phyloP scores from a whole-genome alignment of 2,329 filamentous ascomycete genomes.

The Claviceps cyperi region DNA sequence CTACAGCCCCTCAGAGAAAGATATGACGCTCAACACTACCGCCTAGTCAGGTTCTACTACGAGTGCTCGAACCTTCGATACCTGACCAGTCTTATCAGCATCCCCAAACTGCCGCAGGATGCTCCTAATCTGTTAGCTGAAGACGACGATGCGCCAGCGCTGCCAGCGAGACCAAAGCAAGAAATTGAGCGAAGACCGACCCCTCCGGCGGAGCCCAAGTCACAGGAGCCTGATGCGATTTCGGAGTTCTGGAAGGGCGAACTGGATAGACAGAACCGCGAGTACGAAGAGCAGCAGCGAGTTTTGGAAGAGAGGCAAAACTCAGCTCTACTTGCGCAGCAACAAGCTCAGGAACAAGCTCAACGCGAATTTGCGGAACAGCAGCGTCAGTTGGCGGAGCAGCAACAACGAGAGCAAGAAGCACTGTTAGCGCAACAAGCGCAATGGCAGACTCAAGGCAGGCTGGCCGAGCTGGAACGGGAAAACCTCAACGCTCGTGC shows the following conservation, averaged over 20 bases:
- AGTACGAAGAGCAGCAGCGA: conserved; percentile 88
- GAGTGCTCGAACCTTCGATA: conserved; percentile 97
- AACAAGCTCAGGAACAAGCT: conserved; percentile 69
- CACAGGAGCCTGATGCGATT: conserved; percentile 83
- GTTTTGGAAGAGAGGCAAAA: conserved; percentile 79
- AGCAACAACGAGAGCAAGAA: conserved; percentile 82
- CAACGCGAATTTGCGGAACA: conserved; percentile 96
- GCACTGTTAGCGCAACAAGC: conserved; percentile 78
- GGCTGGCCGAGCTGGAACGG: conserved; percentile 86
- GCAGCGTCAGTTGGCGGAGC: conserved; percentile 72
- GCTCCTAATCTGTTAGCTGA: conserved; percentile 79
- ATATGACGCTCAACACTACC: conserved; percentile 93
- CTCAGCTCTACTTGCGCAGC: conserved; percentile 64
- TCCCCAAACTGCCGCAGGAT: conserved; percentile 89
- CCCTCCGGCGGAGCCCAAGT: conserved; percentile 51
- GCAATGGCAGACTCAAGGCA: conserved; percentile 85
- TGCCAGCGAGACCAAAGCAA: conserved; percentile 68
- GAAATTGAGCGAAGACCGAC: conserved; percentile 55
- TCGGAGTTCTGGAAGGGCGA: conserved; percentile 97
- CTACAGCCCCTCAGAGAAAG: conserved; percentile 74
- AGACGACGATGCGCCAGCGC: conserved; percentile 67
- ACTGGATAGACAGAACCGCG: conserved; percentile 76
- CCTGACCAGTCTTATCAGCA: conserved; percentile 86
- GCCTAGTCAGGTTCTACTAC: conserved; percentile 95
- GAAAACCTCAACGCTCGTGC: conserved; percentile 89